Conservation (phyloP, 2,329 filamentous ascomycete species). For the Penicillium sp. region DNA sequence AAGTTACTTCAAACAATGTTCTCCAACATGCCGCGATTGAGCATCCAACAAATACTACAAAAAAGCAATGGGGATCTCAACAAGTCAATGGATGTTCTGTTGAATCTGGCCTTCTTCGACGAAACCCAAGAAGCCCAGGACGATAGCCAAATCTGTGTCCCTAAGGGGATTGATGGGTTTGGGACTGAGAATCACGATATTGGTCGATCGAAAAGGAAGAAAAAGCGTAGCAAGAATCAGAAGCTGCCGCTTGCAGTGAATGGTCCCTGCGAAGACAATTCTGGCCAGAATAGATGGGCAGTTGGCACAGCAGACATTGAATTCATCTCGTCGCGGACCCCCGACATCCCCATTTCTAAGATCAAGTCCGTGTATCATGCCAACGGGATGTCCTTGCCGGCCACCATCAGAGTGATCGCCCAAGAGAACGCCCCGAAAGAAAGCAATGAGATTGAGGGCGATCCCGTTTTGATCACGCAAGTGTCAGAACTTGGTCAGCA, state of each 20-base stretch:
- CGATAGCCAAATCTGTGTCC: constrained; percentile 39
- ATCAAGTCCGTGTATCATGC: constrained; percentile 56
- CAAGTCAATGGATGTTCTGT: constrained; percentile 68
- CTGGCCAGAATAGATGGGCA: constrained; percentile 53
- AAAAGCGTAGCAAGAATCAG: constrained; percentile 30
- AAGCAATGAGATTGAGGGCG: constrained; percentile 32
- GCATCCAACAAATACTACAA: constrained; percentile 61
- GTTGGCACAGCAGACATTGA: constrained; percentile 53
- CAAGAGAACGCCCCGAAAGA: constrained; percentile 43
- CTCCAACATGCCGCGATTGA: constrained; percentile 58
- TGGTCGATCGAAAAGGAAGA: constrained; percentile 40
- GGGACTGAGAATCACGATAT: constrained; percentile 48
- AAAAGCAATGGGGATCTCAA: constrained; percentile 63
- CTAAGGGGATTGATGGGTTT: constrained; percentile 80
- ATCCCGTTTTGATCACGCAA: constrained; percentile 44
- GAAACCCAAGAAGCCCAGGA: constrained; percentile 54
- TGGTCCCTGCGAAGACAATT: constrained; percentile 12
- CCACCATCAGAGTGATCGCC: constrained; percentile 53
- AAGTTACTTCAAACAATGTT: constrained; percentile 64
- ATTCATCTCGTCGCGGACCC: constrained; percentile 52
- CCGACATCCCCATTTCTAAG: constrained; percentile 41
- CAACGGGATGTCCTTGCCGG: constrained; percentile 50
- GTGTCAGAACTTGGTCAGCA: constrained; percentile 51
- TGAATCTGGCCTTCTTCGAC: constrained; percentile 73
- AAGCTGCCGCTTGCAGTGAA: constrained; percentile 15